phyloP scores from a whole-genome alignment of 768 basidiomycete genomes.

The Termitomyces sp. region DNA sequence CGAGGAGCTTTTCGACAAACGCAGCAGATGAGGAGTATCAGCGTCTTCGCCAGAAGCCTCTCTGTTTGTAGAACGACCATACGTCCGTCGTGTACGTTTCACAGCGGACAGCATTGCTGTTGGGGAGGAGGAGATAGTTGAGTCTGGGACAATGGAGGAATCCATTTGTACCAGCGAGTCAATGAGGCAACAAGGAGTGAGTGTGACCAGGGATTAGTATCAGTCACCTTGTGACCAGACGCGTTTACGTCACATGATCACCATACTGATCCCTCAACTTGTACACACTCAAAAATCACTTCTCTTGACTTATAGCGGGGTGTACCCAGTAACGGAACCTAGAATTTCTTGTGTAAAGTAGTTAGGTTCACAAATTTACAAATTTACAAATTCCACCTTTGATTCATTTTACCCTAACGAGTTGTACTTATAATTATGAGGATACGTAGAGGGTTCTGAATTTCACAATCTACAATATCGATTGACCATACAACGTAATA shows the following conservation, averaged over 20 bases:
- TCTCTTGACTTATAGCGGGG: no score
- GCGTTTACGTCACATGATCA: constrained; percentile 2
- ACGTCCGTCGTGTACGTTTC: constrained; percentile 35
- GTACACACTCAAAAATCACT: no score
- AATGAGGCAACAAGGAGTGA: background rate
- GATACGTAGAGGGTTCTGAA: no score
- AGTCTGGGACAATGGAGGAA: constrained; percentile 31
- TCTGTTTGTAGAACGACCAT: constrained; percentile 32
- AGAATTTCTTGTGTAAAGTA: no score
- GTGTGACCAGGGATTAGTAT: constrained; percentile 2
- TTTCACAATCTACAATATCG: no score
- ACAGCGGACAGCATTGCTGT: constrained; percentile 17
- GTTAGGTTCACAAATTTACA: no score
- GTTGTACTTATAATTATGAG: no score
- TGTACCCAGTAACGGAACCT: no score
- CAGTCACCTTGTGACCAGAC: constrained; percentile 12
- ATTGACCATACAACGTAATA: background rate
- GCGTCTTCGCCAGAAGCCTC: constrained; percentile 19
- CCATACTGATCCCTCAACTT: no score
- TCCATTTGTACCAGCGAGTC: constrained; percentile 28
- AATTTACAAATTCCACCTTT: no score
- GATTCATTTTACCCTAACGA: no score
- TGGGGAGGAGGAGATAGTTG: constrained; percentile 28
- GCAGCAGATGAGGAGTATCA: constrained; percentile 17
- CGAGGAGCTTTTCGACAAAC: constrained; percentile 12